phyloP scores from a whole-genome alignment of 2,329 filamentous ascomycete species.

The Xylariaceae sp. region DNA sequence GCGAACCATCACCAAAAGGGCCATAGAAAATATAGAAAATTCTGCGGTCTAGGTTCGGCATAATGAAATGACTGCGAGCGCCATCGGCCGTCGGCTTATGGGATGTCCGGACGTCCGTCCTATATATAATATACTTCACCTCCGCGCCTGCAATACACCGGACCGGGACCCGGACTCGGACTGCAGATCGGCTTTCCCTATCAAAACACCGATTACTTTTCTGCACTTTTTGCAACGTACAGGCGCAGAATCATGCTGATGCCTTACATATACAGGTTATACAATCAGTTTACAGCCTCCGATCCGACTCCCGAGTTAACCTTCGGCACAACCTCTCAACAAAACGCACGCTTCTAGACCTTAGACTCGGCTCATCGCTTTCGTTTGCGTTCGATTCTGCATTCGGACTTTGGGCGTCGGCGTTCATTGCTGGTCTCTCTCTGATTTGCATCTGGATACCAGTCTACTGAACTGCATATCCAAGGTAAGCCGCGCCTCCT shows the following conservation, averaged over 20 bases:
- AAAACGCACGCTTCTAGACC: conserved; percentile 20
- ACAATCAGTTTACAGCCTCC: conserved; percentile 14
- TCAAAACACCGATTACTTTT: conserved; percentile 1
- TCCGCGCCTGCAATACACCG: too few relatives aligned
- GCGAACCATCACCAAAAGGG: not conserved
- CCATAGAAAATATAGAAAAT: not conserved
- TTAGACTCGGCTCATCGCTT: conserved; percentile 27
- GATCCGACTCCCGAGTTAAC: conserved; percentile 12
- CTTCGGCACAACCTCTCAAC: conserved; percentile 18
- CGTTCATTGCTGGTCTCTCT: conserved; percentile 32
- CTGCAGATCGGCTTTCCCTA: too few relatives aligned
- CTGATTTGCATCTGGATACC: conserved; percentile 33
- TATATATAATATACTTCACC: not conserved
- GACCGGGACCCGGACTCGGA: too few relatives aligned
- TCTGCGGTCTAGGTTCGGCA: not conserved
- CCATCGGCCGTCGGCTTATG: not conserved
- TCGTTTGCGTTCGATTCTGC: conserved; percentile 30
- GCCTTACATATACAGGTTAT: conserved; percentile 11
- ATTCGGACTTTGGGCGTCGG: conserved; percentile 32
- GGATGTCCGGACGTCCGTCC: not conserved
- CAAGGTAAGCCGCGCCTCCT: conserved; percentile 18
- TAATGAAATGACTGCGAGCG: not conserved
- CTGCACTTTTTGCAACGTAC: not conserved
- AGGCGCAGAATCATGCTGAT: conserved; percentile 1
- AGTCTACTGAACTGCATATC: conserved; percentile 24